Conservation (phyloP, 1,284 basidiomycete species). For the Coniferiporia sulphurascens region DNA sequence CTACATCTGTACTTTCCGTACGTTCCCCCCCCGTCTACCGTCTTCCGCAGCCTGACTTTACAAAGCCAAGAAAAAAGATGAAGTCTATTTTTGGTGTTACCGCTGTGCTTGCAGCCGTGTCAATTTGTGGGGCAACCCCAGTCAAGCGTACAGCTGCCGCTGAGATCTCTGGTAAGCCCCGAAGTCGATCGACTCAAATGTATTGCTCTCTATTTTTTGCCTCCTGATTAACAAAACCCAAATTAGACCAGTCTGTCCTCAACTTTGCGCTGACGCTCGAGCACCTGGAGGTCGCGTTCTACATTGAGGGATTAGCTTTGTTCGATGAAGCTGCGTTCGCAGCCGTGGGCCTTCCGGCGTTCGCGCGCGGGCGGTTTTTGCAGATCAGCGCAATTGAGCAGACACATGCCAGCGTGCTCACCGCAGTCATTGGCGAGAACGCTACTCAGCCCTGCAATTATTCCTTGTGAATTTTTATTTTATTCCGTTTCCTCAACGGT, state of each 20-base stretch:
- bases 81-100: not conserved
- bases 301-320: constrained; percentile 34
- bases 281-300: constrained; percentile 46
- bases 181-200: too few relatives aligned
- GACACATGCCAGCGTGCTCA: constrained; percentile 43
- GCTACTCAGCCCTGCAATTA: constrained; percentile 38
- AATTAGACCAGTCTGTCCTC: not conserved
- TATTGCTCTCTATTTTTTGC: not conserved
- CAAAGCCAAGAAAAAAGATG: not conserved
- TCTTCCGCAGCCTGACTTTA: not conserved
- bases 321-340: constrained; percentile 39
- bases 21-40: not conserved
- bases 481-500: not conserved
- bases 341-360: constrained; percentile 37
- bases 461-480: constrained; percentile 30
- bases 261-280: constrained; percentile 47
- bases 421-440: constrained; percentile 35
- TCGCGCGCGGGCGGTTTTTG: constrained; percentile 38
- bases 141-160: not conserved
- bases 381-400: constrained; percentile 50
- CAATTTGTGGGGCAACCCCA: not conserved
- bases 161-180: not conserved
- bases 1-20: not conserved
- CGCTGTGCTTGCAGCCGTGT: not conserved
- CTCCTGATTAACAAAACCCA: not conserved